phyloP scores from a whole-genome alignment of 2,329 filamentous ascomycete genomes.

The Claviceps humidiphila region DNA sequence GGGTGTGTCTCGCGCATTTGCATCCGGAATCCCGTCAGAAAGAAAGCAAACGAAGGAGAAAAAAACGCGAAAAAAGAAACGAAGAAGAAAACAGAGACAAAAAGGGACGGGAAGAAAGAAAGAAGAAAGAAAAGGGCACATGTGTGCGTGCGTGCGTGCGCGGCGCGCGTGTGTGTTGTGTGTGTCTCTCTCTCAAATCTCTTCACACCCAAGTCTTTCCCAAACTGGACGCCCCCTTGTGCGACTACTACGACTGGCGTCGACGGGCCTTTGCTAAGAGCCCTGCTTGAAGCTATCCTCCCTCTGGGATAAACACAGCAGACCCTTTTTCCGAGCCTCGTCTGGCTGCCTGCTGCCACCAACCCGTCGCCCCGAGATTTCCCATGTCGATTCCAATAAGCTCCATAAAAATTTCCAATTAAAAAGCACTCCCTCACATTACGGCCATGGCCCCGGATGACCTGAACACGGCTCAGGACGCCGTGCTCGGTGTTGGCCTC shows the following conservation, averaged over 20 bases:
- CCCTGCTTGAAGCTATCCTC: background rate
- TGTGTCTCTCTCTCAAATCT: background rate
- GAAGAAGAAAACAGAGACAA: background rate
- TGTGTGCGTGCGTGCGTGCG: background rate
- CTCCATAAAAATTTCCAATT: slow-evolving; percentile 26
- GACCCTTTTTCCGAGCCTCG: slow-evolving; percentile 2
- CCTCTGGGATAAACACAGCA: background rate
- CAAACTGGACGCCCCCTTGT: slow-evolving; percentile 5
- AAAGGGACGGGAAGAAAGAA: background rate
- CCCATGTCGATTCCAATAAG: slow-evolving; percentile 17
- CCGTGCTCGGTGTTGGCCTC: slow-evolving; percentile 16
- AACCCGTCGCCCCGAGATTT: slow-evolving; percentile 8
- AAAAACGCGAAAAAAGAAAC: background rate
- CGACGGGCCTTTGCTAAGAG: background rate
- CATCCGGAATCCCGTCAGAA: slow-evolving; percentile 6
- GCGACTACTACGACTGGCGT: slow-evolving; percentile 2
- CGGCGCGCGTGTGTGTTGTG: background rate
- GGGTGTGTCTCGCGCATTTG: slow-evolving; percentile 8
- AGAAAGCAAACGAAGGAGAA: background rate
- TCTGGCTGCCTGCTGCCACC: slow-evolving; percentile 1
- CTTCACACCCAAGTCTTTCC: slow-evolving; percentile 3
- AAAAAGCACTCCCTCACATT: slow-evolving; percentile 11
- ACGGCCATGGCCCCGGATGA: slow-evolving; percentile 15
- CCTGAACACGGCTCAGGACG: slow-evolving; percentile 16
- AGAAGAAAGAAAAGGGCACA: background rate